Base-by-base conservation (phyloP, 768 basidiomycete species). In the Panaeolus papilionaceus region DNA sequence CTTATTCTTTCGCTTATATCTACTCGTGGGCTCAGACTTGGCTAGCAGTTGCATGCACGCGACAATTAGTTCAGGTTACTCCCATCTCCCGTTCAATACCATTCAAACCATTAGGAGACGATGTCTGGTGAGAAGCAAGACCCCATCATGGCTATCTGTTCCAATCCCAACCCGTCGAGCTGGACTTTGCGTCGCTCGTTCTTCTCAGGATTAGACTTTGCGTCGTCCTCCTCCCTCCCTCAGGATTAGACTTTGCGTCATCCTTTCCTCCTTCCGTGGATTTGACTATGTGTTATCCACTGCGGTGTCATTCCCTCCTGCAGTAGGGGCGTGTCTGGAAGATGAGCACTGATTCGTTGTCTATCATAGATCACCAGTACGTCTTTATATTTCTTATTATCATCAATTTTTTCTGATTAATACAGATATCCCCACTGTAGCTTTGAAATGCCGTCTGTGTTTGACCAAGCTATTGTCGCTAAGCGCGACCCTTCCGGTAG, bases 221-320 rank as follows among this genome's bases (percentile, higher is more conserved):
- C 49, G 49, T 51, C 49, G 4, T 51, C 26, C 49, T 51, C 23
- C 23, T 23, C 23, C 1, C 23, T 23, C 0, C 23, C 23, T 45
- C 23, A 51, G 49, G 26, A 28, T 51, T 51, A 3, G 49, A 51
- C 49, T 51, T 28, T 51, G 49, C 49, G 49, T 51, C 49, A 11
- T 51, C 26, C 49, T 51, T 26, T 3, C 6, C 45, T 20, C 3
- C 14, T 10, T 40, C 4, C 9, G 2, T 40, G 49, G 23, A 23
- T 51, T 14, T 1, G 14, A 51, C 20, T 51, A 2, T 28, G 23
- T 26, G 26, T 51, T 26, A 28, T 51, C 49, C 49, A 33, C 8
- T 12, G 9, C 8, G 2, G 3, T 18, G 8, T 28, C 49, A 51
- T 51, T 45, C 18, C 14, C 7, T 7, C 45, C 45, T 7, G n/a